A percentile compares a stretch with the other conserved stretches of the same genome.
Conservation (phyloP, 192 early-diverging fungal species). For the Thamnidium elegans region DNA sequence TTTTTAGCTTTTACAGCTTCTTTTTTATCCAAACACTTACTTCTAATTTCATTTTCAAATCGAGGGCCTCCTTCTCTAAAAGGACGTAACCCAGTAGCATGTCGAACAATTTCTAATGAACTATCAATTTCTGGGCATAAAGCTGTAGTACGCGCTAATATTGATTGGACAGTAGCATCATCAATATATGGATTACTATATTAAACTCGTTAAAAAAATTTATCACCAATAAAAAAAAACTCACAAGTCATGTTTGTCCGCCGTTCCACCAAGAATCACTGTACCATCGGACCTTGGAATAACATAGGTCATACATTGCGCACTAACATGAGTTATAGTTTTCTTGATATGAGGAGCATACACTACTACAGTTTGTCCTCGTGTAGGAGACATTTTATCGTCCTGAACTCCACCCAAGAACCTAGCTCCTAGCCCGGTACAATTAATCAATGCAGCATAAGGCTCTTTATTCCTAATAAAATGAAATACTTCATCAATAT, state of each 20-base stretch:
- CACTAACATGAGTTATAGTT: conserved; percentile 51
- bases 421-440: conserved; percentile 70
- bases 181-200: conserved; percentile 26
- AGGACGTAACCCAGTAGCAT: conserved; percentile 55
- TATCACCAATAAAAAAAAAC: background rate
- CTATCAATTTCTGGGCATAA: conserved; percentile 39
- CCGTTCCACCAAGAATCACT: conserved; percentile 30
- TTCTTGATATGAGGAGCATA: conserved; percentile 64
- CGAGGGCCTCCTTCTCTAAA: conserved; percentile 50
- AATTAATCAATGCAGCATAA: conserved; percentile 70
- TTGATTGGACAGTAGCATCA: conserved; percentile 41
- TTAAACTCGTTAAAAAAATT: background rate
- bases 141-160: conserved; percentile 37
- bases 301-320: conserved; percentile 33
- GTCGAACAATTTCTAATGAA: conserved; percentile 33
- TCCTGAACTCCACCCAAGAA: conserved; percentile 74
- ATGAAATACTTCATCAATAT: conserved; percentile 51
- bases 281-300: conserved; percentile 30
- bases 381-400: conserved; percentile 63
- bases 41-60: conserved; percentile 44
- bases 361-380: conserved; percentile 82
- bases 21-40: conserved; percentile 28
- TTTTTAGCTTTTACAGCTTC: too few relatives aligned
- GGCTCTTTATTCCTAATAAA: background rate
- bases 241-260: conserved; percentile 30